These are phyloP conservation scores for Tubosaeta sp. DNA, from an alignment of 768 basidiomycete species.

Conservation along the genomic window DNA sequence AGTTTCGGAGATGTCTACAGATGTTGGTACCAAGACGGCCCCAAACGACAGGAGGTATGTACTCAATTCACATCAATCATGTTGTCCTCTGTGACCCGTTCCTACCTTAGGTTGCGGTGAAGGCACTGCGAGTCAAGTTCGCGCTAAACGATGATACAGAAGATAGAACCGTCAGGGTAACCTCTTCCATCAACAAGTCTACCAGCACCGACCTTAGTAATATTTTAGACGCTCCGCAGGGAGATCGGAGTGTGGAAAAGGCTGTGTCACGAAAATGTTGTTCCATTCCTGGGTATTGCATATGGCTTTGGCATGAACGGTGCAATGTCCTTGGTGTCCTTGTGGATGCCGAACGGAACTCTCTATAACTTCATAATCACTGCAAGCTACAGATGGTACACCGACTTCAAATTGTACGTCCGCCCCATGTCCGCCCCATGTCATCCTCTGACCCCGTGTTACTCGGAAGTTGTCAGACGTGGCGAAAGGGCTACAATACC, in stretches of 20 bases:
- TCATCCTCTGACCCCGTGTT: slow-evolving; percentile 17
- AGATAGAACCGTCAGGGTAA: neutral
- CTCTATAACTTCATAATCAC: slow-evolving; percentile 18
- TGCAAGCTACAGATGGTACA: neutral
- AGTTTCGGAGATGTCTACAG: slow-evolving; percentile 14
- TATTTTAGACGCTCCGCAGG: slow-evolving; percentile 19
- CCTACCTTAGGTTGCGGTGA: slow-evolving; percentile 19
- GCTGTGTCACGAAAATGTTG: slow-evolving; percentile 22
- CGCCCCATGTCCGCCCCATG: slow-evolving; percentile 7
- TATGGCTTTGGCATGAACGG: slow-evolving; percentile 23
- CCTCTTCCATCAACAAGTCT: too few species aligned
- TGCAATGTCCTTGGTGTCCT: slow-evolving; percentile 26
- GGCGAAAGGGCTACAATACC: neutral
- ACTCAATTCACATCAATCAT: neutral
- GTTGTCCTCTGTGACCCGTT: too few species aligned
- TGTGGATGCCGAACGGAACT: slow-evolving; percentile 28
- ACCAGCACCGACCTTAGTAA: neutral
- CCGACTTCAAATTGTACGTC: slow-evolving; percentile 12
- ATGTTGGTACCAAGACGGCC: slow-evolving; percentile 2
- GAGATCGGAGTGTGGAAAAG: slow-evolving; percentile 29
- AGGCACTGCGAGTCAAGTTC: slow-evolving; percentile 12
- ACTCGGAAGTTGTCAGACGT: slow-evolving; percentile 6
- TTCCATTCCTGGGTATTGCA: slow-evolving; percentile 27
- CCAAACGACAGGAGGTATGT: too few species aligned
- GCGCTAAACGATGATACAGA: neutral